Conservation (phyloP, 768 basidiomycete genomes). For the Rhodotorula graminis region DNA sequence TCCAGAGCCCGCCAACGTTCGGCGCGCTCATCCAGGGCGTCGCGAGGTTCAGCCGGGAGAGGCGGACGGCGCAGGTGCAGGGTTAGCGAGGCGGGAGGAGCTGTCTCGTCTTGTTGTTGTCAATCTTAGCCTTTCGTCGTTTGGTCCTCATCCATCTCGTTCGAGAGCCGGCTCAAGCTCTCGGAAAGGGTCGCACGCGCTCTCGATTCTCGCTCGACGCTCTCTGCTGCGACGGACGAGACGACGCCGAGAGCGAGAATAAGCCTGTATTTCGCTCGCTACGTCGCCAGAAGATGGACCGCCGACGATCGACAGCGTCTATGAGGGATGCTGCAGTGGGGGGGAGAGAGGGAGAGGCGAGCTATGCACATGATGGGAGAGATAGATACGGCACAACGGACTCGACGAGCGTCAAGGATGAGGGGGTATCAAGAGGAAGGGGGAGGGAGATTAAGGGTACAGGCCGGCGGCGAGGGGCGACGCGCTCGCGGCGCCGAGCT, state of each 20-base stretch:
- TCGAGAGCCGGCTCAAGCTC: too few relatives aligned
- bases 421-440: background rate
- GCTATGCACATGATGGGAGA: background rate
- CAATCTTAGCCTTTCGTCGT: background rate
- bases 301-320: background rate
- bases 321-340: background rate
- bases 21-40: constrained; percentile 67
- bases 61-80: background rate
- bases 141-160: too few relatives aligned
- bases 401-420: background rate
- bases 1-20: constrained; percentile 61
- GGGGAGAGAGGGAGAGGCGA: background rate
- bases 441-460: constrained; percentile 17
- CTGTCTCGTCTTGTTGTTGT: background rate
- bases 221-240: too few relatives aligned
- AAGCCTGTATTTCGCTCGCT: background rate
- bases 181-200: too few relatives aligned
- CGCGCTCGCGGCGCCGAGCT: background rate
- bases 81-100: background rate
- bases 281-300: too few relatives aligned
- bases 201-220: too few relatives aligned
- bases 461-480: constrained; percentile 33
- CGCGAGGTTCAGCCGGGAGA: constrained; percentile 15
- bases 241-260: background rate
- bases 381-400: background rate